Base-by-base conservation (phyloP, 768 basidiomycete species). In the Phylloporus arenicola region DNA sequence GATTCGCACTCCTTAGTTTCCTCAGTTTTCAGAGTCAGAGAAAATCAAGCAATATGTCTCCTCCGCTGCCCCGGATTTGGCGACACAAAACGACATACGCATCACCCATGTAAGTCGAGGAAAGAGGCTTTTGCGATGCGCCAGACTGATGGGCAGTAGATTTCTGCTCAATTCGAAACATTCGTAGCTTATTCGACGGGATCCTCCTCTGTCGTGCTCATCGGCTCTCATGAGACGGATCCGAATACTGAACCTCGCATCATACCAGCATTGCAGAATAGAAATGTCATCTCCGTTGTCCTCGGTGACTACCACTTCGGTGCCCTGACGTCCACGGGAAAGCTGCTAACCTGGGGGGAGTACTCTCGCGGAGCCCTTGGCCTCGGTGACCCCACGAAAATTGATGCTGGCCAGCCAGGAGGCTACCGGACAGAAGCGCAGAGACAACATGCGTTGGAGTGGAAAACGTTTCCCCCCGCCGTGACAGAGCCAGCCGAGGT, bases 281-380 rank as follows among this genome's bases (percentile, higher is more conserved):
- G 72, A 56, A 74, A 77, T 33, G 80, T 97, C 47, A 94, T 97
- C 52, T 89, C 90, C 45, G 83, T 95, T 48, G 84, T 86, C 13
- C 76, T 92, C 45, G 95, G 95, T 6, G 95, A 98, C 68, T 96
- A 94, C 66, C 95, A 98, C 71, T 83, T 76, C 62, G 88, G 82
- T 31, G 94, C 95, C 1, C 72, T 96, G 59, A 94, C 91, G 3
- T 74, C 79, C 34, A 67, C 74, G 20, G 95, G 94, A 14, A 78
- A 83, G 61, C 71, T 92, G 22, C 71, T 86, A 17, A 88, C 92
- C 11, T 94, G 89, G 91, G 92, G 91, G 14, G 57, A 66, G 22
- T 86, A 82, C 67, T 86, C 85, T 19, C 64, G 70, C 27, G 93
- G 94, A 11, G 92, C 92, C 2, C 73, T 96, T 33, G 94, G 94